Base-by-base conservation (phyloP, 2,329 filamentous ascomycete genomes). In the Hypomyces rosellus region DNA sequence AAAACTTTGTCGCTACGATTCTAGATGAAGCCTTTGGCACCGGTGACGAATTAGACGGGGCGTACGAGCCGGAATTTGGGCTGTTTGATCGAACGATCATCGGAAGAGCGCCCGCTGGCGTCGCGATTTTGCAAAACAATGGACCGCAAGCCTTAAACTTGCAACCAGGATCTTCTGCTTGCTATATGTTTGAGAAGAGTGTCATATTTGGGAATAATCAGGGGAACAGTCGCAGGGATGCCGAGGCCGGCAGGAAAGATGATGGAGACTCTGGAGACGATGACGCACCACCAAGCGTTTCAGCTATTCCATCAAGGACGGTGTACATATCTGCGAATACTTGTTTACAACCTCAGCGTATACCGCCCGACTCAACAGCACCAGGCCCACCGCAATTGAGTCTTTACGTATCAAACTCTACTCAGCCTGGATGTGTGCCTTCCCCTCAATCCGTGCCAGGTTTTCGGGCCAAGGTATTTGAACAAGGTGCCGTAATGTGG, bases 281-380 rank as follows among this genome's bases (percentile, higher is more conserved):
- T 12, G 36, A 43, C 2, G 8, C 38, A 8, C 25, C 43, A 34
- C 45, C 33, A 14, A 5, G 20, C 6, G 46, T 55, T 68, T 20
- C 66, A 67, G 14, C 74, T 16, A 40, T n/a, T 16, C 25, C 57
- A 8, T 34, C 52, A 9, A 61, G 68, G 39, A 80, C 70, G 2
- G 73, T 97, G 3, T 96, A 86, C 66, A 77, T 99, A 48, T 90
- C 90, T 2, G 82, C 90, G 40, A 97, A 90, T 57, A 91, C 88
- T 1, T 99, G 93, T 67, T 68, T 81, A 22, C 89, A 95, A 60
- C 93, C 92, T 12, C 64, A 69, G 16, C 73, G 76, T n/a, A 18
- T 39, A 25, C 39, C 18, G 16, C 45, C 25, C 22, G 46, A 16
- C 30, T 30, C 1, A 41, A 48, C 45, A 45, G 30, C n/a, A 53